phyloP scores from a whole-genome alignment of 495 filamentous ascomycete genomes.

The Penicillium angulare region DNA sequence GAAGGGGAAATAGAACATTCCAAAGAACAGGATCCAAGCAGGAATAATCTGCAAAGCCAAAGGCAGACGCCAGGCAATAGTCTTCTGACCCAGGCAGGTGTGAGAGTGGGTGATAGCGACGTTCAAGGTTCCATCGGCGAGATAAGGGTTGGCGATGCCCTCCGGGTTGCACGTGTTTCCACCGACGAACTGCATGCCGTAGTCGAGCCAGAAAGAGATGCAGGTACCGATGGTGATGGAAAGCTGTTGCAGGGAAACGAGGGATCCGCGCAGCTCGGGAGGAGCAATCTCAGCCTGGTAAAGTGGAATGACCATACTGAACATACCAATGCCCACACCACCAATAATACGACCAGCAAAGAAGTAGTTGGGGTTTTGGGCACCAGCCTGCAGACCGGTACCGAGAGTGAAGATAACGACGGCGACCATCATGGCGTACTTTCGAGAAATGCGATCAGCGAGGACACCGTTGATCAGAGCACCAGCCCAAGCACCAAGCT shows the following conservation, averaged over 20 bases:
- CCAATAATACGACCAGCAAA: conserved; percentile 49
- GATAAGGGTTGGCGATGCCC: conserved; percentile 22
- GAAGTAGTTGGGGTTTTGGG: conserved; percentile 35
- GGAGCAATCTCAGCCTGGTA: conserved; percentile 76
- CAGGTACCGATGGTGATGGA: conserved; percentile 72
- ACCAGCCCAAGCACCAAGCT: conserved; percentile 80
- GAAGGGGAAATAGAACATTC: conserved; percentile 73
- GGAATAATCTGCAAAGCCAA: conserved; percentile 51
- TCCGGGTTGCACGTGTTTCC: conserved; percentile 25
- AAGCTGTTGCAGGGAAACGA: conserved; percentile 75
- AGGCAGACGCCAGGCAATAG: conserved; percentile 44
- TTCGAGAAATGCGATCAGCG: conserved; percentile 71
- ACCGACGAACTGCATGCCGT: conserved; percentile 62
- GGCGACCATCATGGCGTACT: conserved; percentile 73
- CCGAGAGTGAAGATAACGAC: conserved; percentile 71
- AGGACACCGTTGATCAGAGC: conserved; percentile 72
- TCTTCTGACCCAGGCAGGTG: conserved; percentile 49
- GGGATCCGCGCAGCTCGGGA: conserved; percentile 69
- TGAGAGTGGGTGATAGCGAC: conserved; percentile 10
- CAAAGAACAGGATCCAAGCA: conserved; percentile 64
- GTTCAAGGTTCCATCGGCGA: conserved; percentile 26
- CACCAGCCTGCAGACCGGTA: conserved; percentile 41
- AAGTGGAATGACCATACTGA: conserved; percentile 53
- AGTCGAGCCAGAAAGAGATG: conserved; percentile 73
- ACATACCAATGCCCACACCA: conserved; percentile 66